phyloP scores from a whole-genome alignment of 306 rosid genomes.

The Quercus agrifolia region DNA sequence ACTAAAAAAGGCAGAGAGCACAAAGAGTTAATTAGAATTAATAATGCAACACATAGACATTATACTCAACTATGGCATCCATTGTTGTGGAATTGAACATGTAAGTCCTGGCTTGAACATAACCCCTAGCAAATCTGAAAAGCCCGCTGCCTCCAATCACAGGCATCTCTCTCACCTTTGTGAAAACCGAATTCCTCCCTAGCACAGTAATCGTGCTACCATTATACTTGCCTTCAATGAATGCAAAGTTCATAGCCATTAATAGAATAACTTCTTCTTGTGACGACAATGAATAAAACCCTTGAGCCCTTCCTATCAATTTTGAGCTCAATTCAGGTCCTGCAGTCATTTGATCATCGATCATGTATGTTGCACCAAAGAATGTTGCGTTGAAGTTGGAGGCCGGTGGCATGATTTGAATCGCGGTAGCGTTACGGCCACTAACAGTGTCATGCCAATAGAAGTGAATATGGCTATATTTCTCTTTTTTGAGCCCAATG shows the following conservation, averaged over 20 bases:
- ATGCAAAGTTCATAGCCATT: constrained; percentile 9
- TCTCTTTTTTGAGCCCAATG: constrained; percentile 33
- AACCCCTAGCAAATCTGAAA: constrained; percentile 25
- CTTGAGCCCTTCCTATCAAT: constrained; percentile 37
- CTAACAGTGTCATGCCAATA: constrained; percentile 44
- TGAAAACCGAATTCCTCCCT: constrained; percentile 11
- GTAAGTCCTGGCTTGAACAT: constrained; percentile 29
- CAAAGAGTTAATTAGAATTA: background rate
- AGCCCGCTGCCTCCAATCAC: constrained; percentile 26
- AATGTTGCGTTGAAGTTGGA: background rate
- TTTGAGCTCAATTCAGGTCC: constrained; percentile 26
- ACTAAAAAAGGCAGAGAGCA: too few species aligned
- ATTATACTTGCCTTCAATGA: constrained; percentile 16
- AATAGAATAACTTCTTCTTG: constrained; percentile 23
- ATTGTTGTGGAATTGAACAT: constrained; percentile 5
- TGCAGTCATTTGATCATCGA: constrained; percentile 31
- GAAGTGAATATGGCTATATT: constrained; percentile 46
- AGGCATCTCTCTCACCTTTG: constrained; percentile 21
- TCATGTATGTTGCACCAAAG: constrained; percentile 29
- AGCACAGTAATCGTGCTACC: constrained; percentile 25
- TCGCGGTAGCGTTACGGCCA: constrained; percentile 25
- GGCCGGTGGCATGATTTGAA: constrained; percentile 3
- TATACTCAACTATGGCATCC: constrained; percentile 63
- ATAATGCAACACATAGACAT: constrained; percentile 44
- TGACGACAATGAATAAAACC: constrained; percentile 21